Percentiles rank a stretch among this genome's conserved stretches.
Evolutionary conservation across 148 eudicot species (phyloP).

Genomic region (Camellia lanceoleosa): DNA sequence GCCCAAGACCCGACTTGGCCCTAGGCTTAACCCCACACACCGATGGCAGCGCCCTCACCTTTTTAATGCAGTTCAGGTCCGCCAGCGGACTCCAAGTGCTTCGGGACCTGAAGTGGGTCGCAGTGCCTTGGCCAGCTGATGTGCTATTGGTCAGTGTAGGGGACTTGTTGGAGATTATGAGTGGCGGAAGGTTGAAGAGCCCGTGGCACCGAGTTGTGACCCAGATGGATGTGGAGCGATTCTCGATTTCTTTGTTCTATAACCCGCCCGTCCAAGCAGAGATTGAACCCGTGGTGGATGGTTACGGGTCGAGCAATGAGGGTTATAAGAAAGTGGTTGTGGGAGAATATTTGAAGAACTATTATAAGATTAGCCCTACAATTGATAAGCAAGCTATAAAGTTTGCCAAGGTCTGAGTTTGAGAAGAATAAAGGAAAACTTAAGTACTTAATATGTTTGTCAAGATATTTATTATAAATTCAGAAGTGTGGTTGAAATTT

Average conservation of each 20-base stretch:
- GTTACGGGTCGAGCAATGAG: neutral
- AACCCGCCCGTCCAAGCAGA: conserved; percentile 19
- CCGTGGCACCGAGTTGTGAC: conserved; percentile 25
- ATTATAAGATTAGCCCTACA: conserved; percentile 16
- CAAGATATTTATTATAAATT: no score
- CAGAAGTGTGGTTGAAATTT: no score
- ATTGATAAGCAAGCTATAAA: conserved; percentile 16
- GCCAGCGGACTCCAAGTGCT: conserved; percentile 22
- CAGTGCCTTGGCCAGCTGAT: conserved; percentile 14
- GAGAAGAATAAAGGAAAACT: no score
- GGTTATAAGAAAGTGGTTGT: conserved; percentile 24
- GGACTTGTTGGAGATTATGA: conserved; percentile 36
- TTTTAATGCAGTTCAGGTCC: conserved; percentile 18
- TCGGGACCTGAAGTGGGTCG: conserved; percentile 15
- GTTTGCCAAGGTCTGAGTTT: conserved; percentile 16
- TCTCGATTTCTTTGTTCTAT: conserved; percentile 24
- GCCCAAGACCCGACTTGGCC: conserved; percentile 28
- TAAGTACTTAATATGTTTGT: no score
- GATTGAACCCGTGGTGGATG: conserved; percentile 24
- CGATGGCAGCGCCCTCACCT: conserved; percentile 23
- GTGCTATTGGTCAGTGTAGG: conserved; percentile 22
- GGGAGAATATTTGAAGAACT: conserved; percentile 21
- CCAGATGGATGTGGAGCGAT: conserved; percentile 1
- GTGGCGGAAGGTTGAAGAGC: conserved; percentile 26
- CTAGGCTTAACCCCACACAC: conserved; percentile 24